These are phyloP conservation scores for Thelonectria blattea DNA, from an alignment of 2,329 filamentous ascomycete species.

Conservation along the genomic window DNA sequence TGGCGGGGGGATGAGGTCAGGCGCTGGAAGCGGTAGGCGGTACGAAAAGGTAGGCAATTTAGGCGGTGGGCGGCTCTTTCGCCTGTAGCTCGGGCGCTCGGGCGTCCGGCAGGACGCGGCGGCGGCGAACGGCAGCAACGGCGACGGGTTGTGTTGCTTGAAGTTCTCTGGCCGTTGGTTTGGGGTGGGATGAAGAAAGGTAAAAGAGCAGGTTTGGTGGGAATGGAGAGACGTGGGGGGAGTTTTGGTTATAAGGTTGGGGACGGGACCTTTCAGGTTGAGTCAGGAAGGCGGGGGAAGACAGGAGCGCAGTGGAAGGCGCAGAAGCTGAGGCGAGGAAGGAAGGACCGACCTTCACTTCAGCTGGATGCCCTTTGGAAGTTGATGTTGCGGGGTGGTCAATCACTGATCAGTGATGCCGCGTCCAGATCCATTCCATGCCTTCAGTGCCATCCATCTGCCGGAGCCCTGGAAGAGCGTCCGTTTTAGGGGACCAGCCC, in stretches of 20 bases:
- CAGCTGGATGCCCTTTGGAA: slow-evolving; percentile 8
- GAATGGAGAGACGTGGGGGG: slow-evolving; percentile 2
- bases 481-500: slow-evolving; percentile 11
- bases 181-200: background rate
- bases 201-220: slow-evolving; percentile 11
- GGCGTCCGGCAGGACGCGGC: slow-evolving; percentile 36
- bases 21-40: slow-evolving; percentile 19
- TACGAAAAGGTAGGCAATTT: slow-evolving; percentile 1
- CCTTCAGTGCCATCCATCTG: too few relatives aligned
- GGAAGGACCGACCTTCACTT: background rate
- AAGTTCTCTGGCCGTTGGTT: background rate
- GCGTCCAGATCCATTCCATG: background rate
- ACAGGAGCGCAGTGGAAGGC: slow-evolving; percentile 4
- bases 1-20: slow-evolving; percentile 3
- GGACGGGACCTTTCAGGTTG: background rate
- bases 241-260: slow-evolving; percentile 8
- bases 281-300: slow-evolving; percentile 11
- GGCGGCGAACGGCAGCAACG: slow-evolving; percentile 28
- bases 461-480: slow-evolving; percentile 2
- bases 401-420: background rate
- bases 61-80: slow-evolving; percentile 31
- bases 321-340: slow-evolving; percentile 11
- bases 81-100: slow-evolving; percentile 37
- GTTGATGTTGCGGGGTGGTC: slow-evolving; percentile 5
- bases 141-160: slow-evolving; percentile 1